Conservation (phyloP, 1,139 yeast species). For the Lodderomyces beijingensis region DNA sequence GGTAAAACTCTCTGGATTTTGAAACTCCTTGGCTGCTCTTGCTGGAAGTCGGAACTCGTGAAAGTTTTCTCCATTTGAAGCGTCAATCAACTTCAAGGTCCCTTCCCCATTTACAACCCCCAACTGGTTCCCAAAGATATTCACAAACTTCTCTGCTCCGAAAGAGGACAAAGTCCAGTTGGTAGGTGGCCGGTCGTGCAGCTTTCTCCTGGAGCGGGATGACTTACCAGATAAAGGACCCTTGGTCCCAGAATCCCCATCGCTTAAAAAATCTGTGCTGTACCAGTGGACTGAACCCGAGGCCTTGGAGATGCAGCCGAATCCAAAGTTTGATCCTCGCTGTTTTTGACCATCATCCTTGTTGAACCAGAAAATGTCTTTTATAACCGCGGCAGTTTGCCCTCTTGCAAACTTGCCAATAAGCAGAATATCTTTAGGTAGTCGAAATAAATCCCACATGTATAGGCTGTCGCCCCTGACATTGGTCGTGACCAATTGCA, state of each 20-base stretch:
- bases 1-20: slow-evolving; percentile 1
- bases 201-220: background rate
- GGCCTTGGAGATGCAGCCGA: slow-evolving; percentile 52
- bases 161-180: slow-evolving; percentile 40
- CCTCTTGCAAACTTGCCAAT: slow-evolving; percentile 63
- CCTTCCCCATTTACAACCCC: slow-evolving; percentile 34
- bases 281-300: slow-evolving; percentile 68
- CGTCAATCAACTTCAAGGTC: slow-evolving; percentile 38
- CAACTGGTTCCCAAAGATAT: slow-evolving; percentile 26
- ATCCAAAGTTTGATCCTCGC: slow-evolving; percentile 24
- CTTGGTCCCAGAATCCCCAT: too few species aligned
- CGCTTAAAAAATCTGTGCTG: slow-evolving; percentile 27
- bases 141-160: slow-evolving; percentile 28
- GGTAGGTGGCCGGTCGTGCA: slow-evolving; percentile 22
- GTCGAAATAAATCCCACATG: slow-evolving; percentile 60
- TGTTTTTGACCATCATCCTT: slow-evolving; percentile 11
- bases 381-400: slow-evolving; percentile 54
- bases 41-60: slow-evolving; percentile 45
- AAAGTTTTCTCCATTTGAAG: slow-evolving; percentile 40
- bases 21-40: slow-evolving; percentile 12
- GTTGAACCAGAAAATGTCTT: slow-evolving; percentile 52
- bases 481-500: slow-evolving; percentile 54
- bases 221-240: too few species aligned
- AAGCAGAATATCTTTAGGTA: slow-evolving; percentile 48
- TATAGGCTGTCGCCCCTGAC: slow-evolving; percentile 59